Evolutionary conservation across 2,329 filamentous ascomycete genomes (phyloP).

Genomic region (Blastomyces parvus): DNA sequence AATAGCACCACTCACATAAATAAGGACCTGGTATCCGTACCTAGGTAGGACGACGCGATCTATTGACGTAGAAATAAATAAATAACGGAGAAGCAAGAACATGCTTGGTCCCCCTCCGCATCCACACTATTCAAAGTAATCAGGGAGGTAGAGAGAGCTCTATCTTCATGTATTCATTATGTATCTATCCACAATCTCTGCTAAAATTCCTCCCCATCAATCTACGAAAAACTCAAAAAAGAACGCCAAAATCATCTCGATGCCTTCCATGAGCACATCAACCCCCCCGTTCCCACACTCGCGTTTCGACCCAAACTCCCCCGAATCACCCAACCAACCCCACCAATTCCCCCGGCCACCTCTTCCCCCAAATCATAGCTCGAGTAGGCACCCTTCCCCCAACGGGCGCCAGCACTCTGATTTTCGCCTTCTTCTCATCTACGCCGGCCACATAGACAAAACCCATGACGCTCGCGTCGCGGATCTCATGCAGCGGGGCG

Average conservation of each 20-base stretch:
- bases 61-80: too few species aligned
- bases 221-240: too few species aligned
- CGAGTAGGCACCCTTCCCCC: conserved; percentile 68
- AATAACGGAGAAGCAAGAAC: too few species aligned
- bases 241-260: too few species aligned
- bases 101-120: too few species aligned
- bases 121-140: neutral
- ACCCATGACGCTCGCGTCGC: conserved; percentile 76
- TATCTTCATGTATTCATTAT: neutral
- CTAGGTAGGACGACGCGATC: too few species aligned
- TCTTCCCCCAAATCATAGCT: conserved; percentile 68
- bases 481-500: conserved; percentile 61
- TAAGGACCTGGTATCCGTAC: too few species aligned
- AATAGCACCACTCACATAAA: too few species aligned
- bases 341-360: conserved; percentile 76
- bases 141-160: neutral
- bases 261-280: too few species aligned
- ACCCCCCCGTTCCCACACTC: too few species aligned
- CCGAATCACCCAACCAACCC: conserved; percentile 52
- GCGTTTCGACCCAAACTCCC: neutral
- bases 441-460: conserved; percentile 91
- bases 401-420: conserved; percentile 75
- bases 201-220: neutral
- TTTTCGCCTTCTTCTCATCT: conserved; percentile 69
- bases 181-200: neutral